Conservation (phyloP, 2,329 filamentous ascomycete species). For the Blastomyces silverae region DNA sequence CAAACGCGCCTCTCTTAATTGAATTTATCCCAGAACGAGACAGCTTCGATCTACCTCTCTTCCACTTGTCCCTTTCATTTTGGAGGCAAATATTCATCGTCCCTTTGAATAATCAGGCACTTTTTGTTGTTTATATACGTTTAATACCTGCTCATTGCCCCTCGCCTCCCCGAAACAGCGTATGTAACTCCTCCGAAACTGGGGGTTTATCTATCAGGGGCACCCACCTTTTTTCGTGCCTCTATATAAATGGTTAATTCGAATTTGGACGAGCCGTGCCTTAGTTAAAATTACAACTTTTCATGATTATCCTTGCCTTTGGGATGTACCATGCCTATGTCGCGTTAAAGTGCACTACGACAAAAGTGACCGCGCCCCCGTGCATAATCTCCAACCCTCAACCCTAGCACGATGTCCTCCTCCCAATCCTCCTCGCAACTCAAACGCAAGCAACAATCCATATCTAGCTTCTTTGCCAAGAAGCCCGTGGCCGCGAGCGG, state of each 20-base stretch:
- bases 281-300: not conserved
- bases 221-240: too few species aligned
- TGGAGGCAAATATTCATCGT: not conserved
- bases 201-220: not conserved
- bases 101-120: not conserved
- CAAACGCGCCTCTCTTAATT: conserved; percentile 1
- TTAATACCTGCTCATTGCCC: not conserved
- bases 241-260: not conserved
- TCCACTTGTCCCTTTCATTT: not conserved
- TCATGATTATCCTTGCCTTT: not conserved
- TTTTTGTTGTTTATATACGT: not conserved
- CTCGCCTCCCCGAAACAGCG: not conserved
- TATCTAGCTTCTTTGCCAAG: conserved; percentile 78
- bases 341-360: not conserved
- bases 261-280: not conserved
- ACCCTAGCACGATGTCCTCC: conserved; percentile 27
- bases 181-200: not conserved
- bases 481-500: conserved; percentile 34
- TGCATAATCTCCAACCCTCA: not conserved
- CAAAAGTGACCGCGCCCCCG: not conserved
- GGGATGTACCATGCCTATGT: not conserved
- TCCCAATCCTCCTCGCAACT: conserved; percentile 33
- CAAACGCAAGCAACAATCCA: conserved; percentile 48
- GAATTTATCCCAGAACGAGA: not conserved
- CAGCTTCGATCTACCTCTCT: not conserved